These are phyloP conservation scores for Aspergillus sp. DNA, from an alignment of 2,329 filamentous ascomycete species.

Conservation along the genomic window DNA sequence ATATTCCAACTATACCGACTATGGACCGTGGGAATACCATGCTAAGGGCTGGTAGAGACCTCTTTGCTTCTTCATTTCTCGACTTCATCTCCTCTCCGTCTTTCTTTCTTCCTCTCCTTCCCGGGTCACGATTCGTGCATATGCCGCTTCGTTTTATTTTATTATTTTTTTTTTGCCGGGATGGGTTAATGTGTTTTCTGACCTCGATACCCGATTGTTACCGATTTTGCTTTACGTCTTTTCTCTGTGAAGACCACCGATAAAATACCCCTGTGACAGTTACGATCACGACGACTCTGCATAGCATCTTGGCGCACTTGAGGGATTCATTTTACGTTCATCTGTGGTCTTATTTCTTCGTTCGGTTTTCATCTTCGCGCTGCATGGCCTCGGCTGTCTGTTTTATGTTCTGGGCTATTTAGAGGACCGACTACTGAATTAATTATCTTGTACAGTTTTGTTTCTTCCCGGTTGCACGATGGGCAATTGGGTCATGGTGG, in stretches of 20 bases:
- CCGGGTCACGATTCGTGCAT: constrained; percentile 7
- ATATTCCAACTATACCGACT: constrained; percentile 80
- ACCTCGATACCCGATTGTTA: constrained; percentile 14
- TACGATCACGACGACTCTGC: constrained; percentile 33
- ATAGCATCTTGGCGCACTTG: constrained; percentile 35
- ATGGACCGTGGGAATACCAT: constrained; percentile 78
- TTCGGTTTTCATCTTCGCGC: constrained; percentile 19
- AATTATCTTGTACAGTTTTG: constrained; percentile 30
- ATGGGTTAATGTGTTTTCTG: constrained; percentile 11
- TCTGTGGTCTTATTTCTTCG: constrained; percentile 14
- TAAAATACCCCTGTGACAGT: constrained; percentile 22
- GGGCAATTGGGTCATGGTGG: constrained; percentile 8
- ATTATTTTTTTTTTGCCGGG: background rate
- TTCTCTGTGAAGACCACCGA: constrained; percentile 13
- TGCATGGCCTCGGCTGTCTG: constrained; percentile 23
- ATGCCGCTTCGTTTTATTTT: constrained; percentile 2
- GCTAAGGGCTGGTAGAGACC: constrained; percentile 68
- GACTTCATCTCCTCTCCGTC: too few relatives aligned
- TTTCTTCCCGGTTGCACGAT: constrained; percentile 10
- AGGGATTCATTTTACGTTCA: constrained; percentile 18
- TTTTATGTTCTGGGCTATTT: constrained; percentile 16
- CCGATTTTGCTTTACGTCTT: constrained; percentile 5
- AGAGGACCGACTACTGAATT: constrained; percentile 15
- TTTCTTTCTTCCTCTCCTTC: background rate
- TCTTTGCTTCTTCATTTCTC: constrained; percentile 1